Percentiles rank a stretch among this genome's conserved stretches.
Evolutionary conservation across 768 basidiomycete species (phyloP).

Genomic region (Lactifluus piperatus): DNA sequence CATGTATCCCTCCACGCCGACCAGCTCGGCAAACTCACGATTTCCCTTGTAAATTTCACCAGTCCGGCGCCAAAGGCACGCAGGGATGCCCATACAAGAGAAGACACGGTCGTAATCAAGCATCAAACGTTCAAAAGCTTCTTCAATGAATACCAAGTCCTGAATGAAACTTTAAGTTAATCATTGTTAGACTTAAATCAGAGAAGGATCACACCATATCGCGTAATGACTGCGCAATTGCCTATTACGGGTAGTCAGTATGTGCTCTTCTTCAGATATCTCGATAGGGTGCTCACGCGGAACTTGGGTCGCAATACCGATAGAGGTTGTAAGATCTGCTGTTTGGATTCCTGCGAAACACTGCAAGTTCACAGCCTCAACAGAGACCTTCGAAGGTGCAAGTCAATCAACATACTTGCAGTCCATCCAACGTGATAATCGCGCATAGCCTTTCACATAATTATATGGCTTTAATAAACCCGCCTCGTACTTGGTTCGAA

Average conservation of each 20-base stretch:
- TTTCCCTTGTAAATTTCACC: constrained; percentile 99
- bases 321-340: constrained; percentile 84
- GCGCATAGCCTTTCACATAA: constrained; percentile 91
- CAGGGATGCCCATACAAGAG: constrained; percentile 93
- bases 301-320: constrained; percentile 82
- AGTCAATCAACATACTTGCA: constrained; percentile 50
- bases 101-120: constrained; percentile 94
- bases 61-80: constrained; percentile 92
- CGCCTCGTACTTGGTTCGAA: constrained; percentile 94
- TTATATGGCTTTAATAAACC: constrained; percentile 93
- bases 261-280: not conserved
- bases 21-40: constrained; percentile 85
- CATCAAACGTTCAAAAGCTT: constrained; percentile 91
- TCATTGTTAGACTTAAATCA: not conserved
- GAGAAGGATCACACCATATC: constrained; percentile 49
- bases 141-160: constrained; percentile 97
- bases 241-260: constrained; percentile 31
- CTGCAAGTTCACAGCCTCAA: constrained; percentile 30
- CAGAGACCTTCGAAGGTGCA: constrained; percentile 11
- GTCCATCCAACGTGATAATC: constrained; percentile 92
- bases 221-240: constrained; percentile 74
- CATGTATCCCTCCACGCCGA: constrained; percentile 80
- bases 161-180: constrained; percentile 23
- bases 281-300: constrained; percentile 39
- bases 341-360: constrained; percentile 84